Evolutionary conservation across 345 rosid genomes (phyloP).

Genomic region (Sisymbrium irio): DNA sequence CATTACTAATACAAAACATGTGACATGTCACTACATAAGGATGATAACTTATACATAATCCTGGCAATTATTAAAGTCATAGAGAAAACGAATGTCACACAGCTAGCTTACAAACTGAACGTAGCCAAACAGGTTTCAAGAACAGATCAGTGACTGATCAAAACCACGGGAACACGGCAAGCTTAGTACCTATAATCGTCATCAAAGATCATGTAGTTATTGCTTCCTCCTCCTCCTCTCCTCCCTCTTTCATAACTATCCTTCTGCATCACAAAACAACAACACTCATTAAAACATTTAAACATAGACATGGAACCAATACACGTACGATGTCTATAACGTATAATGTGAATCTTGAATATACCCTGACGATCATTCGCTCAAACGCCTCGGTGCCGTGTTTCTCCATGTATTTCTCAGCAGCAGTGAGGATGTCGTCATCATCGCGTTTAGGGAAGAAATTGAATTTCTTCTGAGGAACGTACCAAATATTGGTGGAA

Average conservation of each 20-base stretch:
- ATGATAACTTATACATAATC: background rate
- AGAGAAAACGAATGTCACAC: background rate
- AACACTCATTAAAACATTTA: background rate
- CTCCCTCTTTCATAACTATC: constrained; percentile 61
- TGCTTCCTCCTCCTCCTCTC: constrained; percentile 44
- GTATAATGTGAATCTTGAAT: background rate
- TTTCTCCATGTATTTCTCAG: constrained; percentile 76
- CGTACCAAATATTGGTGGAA: constrained; percentile 81
- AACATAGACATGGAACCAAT: background rate
- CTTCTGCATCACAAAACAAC: constrained; percentile 46
- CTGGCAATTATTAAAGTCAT: background rate
- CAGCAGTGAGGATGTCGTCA: constrained; percentile 62
- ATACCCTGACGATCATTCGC: constrained; percentile 72
- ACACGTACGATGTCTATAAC: background rate
- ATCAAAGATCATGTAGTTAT: constrained; percentile 69
- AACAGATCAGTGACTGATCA: background rate
- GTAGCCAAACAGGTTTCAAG: constrained; percentile 10
- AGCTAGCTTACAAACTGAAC: background rate
- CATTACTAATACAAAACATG: background rate
- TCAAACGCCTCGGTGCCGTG: constrained; percentile 89
- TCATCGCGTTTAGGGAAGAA: constrained; percentile 64
- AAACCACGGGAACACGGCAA: background rate
- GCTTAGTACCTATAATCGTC: constrained; percentile 71
- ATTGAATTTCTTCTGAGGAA: constrained; percentile 68
- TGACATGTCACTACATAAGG: background rate